Evolutionary conservation across 2,329 filamentous ascomycete genomes (phyloP), one percentile per base, ranked within the genome.

Genomic region (Claviceps quebecensis): DNA sequence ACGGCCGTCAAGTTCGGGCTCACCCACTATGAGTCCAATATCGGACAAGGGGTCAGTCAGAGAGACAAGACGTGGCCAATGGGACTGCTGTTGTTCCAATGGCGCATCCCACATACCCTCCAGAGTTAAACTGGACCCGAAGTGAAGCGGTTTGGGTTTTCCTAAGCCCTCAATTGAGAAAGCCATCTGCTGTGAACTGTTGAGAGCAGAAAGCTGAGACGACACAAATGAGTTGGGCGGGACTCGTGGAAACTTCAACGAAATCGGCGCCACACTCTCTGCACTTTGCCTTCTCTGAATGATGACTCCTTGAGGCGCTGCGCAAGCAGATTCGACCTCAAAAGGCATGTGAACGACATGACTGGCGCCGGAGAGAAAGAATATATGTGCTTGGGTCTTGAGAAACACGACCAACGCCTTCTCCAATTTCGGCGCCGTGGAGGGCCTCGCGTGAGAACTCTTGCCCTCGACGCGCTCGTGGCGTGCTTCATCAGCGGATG

Each of bases 311-410:
- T 81, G 75, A 5, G 89, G 86, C 13, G 87, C 86, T 38, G 91
- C 81, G 65, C 90, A 87, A 34, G 87, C 89, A 50, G 81, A 81
- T 63, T 95, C 88, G 43, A 96, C 86, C 68, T 97, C 90, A 62
- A 98, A 98, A 1, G 91, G 91, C 62, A 98, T 80, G 64, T 95
- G 88, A 47, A 97, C 77, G 53, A 95, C 80, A 74, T 98, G 87
- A 62, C 80, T 93, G 37, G 87, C 83, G 19, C 91, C 91, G 2
- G 86, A 80, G 39, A 97, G 77, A 64, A 94, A 96, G 72, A 90
- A 94, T 57, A 98, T 81, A 63, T 97, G 91, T 22, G 87, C 89
- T 63, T 97, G 91, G 0, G 87, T 90, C 67, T 87, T 90, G 57
- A 98, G 78, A 58, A 97, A 86, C 48, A 98, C 86, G 7, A 97